Percentiles rank a stretch among this genome's conserved stretches.
phyloP scores from a whole-genome alignment of 2,329 filamentous ascomycete genomes.

The Colletotrichum sp. region DNA sequence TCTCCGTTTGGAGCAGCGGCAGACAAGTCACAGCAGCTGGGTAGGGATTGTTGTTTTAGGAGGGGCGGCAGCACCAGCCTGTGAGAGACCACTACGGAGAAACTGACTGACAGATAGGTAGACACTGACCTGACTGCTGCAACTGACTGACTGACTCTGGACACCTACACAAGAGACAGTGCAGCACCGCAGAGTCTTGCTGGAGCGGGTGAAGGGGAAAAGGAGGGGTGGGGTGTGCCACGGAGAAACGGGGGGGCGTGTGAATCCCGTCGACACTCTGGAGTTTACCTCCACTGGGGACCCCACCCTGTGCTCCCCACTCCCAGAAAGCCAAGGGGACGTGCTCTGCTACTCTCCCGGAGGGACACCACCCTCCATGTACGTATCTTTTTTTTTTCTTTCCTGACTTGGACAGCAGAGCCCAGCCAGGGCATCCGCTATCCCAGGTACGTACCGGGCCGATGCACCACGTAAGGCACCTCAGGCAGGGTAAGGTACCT shows the following conservation, averaged over 20 bases:
- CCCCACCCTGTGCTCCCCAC: not conserved
- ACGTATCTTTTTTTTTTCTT: not conserved
- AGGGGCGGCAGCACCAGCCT: not conserved
- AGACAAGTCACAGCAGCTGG: not conserved
- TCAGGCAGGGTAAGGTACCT: not conserved
- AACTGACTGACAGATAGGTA: not conserved
- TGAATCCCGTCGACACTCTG: not conserved
- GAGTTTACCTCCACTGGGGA: not conserved
- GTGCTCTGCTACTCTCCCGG: slow-evolving; percentile 16
- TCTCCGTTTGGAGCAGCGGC: slow-evolving; percentile 11
- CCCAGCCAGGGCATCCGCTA: not conserved
- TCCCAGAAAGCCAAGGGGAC: slow-evolving; percentile 14
- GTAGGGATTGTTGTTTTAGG: slow-evolving; percentile 13
- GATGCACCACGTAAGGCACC: not conserved
- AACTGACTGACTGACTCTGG: not conserved
- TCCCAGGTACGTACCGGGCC: not conserved
- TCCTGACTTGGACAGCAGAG: not conserved
- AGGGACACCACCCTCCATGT: not conserved
- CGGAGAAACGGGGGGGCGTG: not conserved
- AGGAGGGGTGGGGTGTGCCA: not conserved
- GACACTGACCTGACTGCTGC: not conserved
- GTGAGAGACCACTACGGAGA: not conserved
- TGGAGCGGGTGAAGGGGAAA: slow-evolving; percentile 8
- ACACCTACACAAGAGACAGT: not conserved
- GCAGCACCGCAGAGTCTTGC: not conserved